These are phyloP conservation scores for Jacaranda copaia DNA, from an alignment of 257 asterid genomes.

Conservation along the genomic window DNA sequence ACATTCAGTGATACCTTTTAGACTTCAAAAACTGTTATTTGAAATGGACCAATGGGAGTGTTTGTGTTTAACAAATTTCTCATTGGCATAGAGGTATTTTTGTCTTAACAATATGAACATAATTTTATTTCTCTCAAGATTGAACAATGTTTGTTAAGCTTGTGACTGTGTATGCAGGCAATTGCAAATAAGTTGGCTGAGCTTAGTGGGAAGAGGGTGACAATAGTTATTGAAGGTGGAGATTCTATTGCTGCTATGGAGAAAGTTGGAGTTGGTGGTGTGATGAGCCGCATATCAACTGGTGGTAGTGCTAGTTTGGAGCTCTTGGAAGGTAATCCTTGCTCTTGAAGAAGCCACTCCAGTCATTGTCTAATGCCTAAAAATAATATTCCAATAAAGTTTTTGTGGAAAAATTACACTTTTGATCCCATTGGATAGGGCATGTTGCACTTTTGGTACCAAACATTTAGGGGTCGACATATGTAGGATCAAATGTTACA, in stretches of 20 bases:
- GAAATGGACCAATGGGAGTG: slow-evolving; percentile 41
- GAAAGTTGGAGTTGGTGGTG: slow-evolving; percentile 30
- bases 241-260: slow-evolving; percentile 41
- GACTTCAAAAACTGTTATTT: slow-evolving; percentile 33
- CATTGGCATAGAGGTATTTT: slow-evolving; percentile 29
- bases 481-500: too few relatives aligned
- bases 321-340: slow-evolving; percentile 35
- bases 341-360: slow-evolving; percentile 32
- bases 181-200: slow-evolving; percentile 38
- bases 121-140: not conserved
- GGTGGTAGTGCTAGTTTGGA: slow-evolving; percentile 41
- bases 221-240: slow-evolving; percentile 38
- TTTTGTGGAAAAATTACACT: too few relatives aligned
- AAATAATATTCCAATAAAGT: too few relatives aligned
- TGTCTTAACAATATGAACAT: not conserved
- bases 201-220: slow-evolving; percentile 33
- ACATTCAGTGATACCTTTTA: slow-evolving; percentile 28
- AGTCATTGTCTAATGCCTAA: too few relatives aligned
- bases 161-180: slow-evolving; percentile 15
- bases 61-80: slow-evolving; percentile 36
- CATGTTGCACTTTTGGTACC: too few relatives aligned
- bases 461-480: too few relatives aligned
- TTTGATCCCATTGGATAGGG: too few relatives aligned
- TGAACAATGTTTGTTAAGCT: not conserved
- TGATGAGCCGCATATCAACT: slow-evolving; percentile 40